Percentiles rank a stretch among this genome's conserved stretches.
Conservation (phyloP, 768 basidiomycete genomes). For the Neoboletus brunneissimus region DNA sequence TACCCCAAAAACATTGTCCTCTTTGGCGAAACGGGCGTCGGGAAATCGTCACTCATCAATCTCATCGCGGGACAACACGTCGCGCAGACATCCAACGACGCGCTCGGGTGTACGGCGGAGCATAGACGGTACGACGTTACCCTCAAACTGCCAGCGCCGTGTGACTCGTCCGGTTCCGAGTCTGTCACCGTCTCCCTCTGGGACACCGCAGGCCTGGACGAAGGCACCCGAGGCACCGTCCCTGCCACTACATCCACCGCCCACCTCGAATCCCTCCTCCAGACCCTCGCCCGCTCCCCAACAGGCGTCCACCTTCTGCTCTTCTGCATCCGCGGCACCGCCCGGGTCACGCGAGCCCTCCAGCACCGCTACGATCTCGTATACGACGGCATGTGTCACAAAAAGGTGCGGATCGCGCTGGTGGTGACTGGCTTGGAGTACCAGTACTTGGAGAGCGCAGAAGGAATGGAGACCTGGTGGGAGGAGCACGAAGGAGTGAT, state of each 20-base stretch:
- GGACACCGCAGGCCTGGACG: constrained; percentile 4
- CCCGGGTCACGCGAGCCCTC: background rate
- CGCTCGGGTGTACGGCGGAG: background rate
- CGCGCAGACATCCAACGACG: constrained; percentile 2
- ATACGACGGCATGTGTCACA: background rate
- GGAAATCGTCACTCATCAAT: constrained; percentile 2
- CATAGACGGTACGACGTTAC: background rate
- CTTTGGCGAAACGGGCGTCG: background rate
- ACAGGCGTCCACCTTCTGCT: constrained; percentile 1
- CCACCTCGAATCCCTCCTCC: background rate
- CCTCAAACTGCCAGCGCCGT: background rate
- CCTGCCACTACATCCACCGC: background rate
- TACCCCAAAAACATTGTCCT: background rate
- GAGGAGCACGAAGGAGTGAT: background rate
- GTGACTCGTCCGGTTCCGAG: too few species aligned
- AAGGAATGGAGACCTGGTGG: constrained; percentile 8
- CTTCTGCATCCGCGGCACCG: constrained; percentile 4
- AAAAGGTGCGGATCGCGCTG: constrained; percentile 3
- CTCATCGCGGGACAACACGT: background rate
- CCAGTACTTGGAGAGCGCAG: background rate
- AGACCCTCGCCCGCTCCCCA: background rate
- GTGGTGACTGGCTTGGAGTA: constrained; percentile 3
- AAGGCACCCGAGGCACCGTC: background rate
- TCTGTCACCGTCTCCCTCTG: background rate
- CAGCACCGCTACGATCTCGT: background rate